phyloP scores from a whole-genome alignment of 2,329 filamentous ascomycete species.

The Westerdykella ornata region DNA sequence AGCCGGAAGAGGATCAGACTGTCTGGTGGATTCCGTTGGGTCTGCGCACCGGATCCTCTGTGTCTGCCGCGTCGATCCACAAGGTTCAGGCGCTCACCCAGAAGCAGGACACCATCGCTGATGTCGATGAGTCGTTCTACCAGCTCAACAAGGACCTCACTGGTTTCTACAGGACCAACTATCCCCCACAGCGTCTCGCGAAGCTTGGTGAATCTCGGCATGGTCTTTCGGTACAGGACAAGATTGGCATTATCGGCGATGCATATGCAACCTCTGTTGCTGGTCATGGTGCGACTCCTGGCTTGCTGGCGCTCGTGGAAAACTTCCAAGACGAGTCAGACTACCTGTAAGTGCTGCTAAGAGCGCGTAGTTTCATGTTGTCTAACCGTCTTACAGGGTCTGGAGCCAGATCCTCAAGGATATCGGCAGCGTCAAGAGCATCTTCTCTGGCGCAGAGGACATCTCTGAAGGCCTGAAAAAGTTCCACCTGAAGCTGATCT shows the following conservation, averaged over 20 bases:
- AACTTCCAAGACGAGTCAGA: constrained; percentile 77
- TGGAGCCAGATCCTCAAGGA: constrained; percentile 80
- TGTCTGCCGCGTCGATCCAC: constrained; percentile 52
- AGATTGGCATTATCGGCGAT: constrained; percentile 86
- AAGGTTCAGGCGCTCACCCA: constrained; percentile 62
- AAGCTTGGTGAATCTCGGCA: constrained; percentile 73
- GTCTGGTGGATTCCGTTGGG: constrained; percentile 94
- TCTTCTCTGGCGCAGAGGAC: constrained; percentile 70
- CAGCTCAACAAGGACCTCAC: constrained; percentile 87
- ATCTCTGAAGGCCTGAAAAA: constrained; percentile 67
- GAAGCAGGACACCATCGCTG: constrained; percentile 69
- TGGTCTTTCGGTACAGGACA: constrained; percentile 75
- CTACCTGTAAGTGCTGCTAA: constrained; percentile 52
- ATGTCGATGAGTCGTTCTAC: constrained; percentile 75
- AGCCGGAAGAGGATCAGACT: constrained; percentile 83
- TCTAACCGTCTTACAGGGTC: constrained; percentile 47
- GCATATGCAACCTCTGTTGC: constrained; percentile 83
- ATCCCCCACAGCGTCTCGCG: constrained; percentile 73
- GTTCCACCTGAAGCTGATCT: constrained; percentile 71
- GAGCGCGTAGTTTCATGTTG: not conserved
- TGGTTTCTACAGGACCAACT: constrained; percentile 89
- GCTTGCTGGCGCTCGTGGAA: constrained; percentile 74
- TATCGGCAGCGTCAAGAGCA: constrained; percentile 68
- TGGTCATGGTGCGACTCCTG: constrained; percentile 74
- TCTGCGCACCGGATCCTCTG: constrained; percentile 62